These are phyloP conservation scores for Claviceps quebecensis DNA, from an alignment of 2,329 filamentous ascomycete genomes.

Conservation along the genomic window DNA sequence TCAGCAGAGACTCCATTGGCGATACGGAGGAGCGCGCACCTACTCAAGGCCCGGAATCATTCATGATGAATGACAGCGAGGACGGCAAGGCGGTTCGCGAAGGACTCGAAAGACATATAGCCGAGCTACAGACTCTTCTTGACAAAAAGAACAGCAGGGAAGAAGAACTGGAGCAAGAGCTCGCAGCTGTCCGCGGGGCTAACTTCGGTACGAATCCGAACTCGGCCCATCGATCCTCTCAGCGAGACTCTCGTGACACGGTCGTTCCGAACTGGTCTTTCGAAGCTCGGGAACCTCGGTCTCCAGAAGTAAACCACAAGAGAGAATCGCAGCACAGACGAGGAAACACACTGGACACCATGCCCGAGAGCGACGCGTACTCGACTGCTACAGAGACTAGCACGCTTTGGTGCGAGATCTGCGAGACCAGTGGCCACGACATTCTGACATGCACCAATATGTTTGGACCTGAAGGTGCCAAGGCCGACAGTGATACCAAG, in stretches of 20 bases:
- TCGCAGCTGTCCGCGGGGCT: constrained; percentile 49
- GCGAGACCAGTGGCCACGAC: constrained; percentile 81
- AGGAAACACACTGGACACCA: constrained; percentile 46
- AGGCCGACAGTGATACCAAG: constrained; percentile 17
- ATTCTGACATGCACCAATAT: constrained; percentile 90
- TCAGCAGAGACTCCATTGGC: constrained; percentile 62
- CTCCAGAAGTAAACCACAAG: constrained; percentile 33
- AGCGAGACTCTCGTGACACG: constrained; percentile 53
- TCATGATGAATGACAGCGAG: constrained; percentile 14
- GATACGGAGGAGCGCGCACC: constrained; percentile 21
- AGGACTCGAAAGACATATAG: constrained; percentile 66
- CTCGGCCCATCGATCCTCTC: constrained; percentile 37
- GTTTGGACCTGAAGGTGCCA: constrained; percentile 41
- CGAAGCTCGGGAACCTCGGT: constrained; percentile 30
- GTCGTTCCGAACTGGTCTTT: constrained; percentile 41
- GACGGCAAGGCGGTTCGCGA: constrained; percentile 30
- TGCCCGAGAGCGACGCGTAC: constrained; percentile 56
- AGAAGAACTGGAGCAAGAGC: constrained; percentile 73
- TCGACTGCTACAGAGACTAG: constrained; percentile 60
- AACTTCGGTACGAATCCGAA: constrained; percentile 14
- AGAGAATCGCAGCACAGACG: constrained; percentile 17
- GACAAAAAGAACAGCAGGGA: constrained; percentile 62
- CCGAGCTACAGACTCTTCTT: constrained; percentile 59
- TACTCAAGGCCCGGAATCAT: constrained; percentile 19
- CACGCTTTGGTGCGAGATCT: constrained; percentile 85